A percentile compares a stretch with the other conserved stretches of the same genome.
phyloP scores from a whole-genome alignment of 495 filamentous ascomycete genomes.

The Trichoderma gamsii region DNA sequence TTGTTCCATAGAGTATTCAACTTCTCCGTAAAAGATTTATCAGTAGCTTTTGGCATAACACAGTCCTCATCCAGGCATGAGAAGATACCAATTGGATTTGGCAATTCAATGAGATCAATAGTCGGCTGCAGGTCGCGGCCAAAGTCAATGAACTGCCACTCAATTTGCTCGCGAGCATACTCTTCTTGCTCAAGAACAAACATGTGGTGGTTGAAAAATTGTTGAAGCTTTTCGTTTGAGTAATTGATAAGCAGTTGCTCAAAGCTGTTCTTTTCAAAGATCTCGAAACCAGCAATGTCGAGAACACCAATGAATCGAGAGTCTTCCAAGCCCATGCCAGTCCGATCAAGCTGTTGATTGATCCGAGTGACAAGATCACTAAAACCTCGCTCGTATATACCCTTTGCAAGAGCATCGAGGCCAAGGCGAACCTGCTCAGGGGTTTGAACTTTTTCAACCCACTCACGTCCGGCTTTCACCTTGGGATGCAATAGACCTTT shows the following conservation, averaged over 20 bases:
- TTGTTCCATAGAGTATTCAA: slow-evolving; percentile 94
- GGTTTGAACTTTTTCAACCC: slow-evolving; percentile 96
- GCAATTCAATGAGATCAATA: slow-evolving; percentile 92
- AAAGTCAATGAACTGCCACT: slow-evolving; percentile 99
- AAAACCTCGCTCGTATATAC: slow-evolving; percentile 94
- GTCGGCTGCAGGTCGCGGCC: slow-evolving; percentile 96
- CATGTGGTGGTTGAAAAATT: slow-evolving; percentile 99
- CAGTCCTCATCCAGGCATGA: slow-evolving; percentile 97
- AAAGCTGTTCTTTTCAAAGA: slow-evolving; percentile 97
- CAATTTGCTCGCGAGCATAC: slow-evolving; percentile 94
- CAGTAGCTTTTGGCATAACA: slow-evolving; percentile 98
- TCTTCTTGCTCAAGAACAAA: slow-evolving; percentile 99
- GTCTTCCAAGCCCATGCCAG: slow-evolving; percentile 71
- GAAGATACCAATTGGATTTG: slow-evolving; percentile 97
- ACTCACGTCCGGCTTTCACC: slow-evolving; percentile 93
- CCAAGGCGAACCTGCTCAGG: slow-evolving; percentile 89
- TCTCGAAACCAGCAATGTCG: slow-evolving; percentile 99
- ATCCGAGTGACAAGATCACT: slow-evolving; percentile 87
- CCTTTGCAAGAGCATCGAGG: slow-evolving; percentile 89
- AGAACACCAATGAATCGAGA: slow-evolving; percentile 95
- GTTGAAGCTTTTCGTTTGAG: slow-evolving; percentile 98
- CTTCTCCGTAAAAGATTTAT: slow-evolving; percentile 96
- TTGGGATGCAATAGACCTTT: slow-evolving; percentile 84
- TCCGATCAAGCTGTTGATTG: slow-evolving; percentile 83
- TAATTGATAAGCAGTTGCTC: slow-evolving; percentile 99